Evolutionary conservation across 1,284 basidiomycete genomes (phyloP), one percentile per base, ranked within the genome.

Genomic region (Cutaneotrichosporon sp.): DNA sequence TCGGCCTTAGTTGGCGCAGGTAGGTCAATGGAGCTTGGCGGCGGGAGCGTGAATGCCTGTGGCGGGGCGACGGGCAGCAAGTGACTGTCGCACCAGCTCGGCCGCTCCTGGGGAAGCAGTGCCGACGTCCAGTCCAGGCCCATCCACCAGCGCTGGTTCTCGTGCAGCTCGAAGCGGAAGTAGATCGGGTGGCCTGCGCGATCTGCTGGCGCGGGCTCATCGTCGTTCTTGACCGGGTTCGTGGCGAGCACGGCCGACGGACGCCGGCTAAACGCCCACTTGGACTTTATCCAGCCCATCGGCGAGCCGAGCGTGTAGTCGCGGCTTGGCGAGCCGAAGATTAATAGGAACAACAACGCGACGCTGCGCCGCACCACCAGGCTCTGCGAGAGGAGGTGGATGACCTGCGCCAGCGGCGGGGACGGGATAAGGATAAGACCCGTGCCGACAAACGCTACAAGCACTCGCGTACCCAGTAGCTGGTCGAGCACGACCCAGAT

Each of bases 61-160:
- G 80, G 77, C 0, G 79, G 75, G 1, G 81, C 80, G 2, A 81
- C 81, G 1, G 80, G 77, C 58, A 70, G 56, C 12, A 77, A 61
- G 84, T 76, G 74, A 15, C 66, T 67, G 54, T 77, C 75, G 49
- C 75, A 77, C 92, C 92, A 97, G 3, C 87, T 87, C 0, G 92
- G 89, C 1, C 92, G 83, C 70, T 97, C 92, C 38, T 84, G 83
- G 0, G 92, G 92, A 4, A 97, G 80, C 7, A 97, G 80, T 0
- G 92, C 90, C 2, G 88, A 87, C 0, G 92, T 94, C 89, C 90
- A 97, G 75, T 97, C 79, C 14, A 80, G 63, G 2, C 77, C 79
- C 68, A 80, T 77, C 79, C 78, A 79, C 93, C 92, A 97, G 4
- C 92, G 82, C 76, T 97, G 92, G 72, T 96, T 97, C 73, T 97